Base-by-base conservation (phyloP, 106 monocot genomes). In the Apostasia ramifera region DNA sequence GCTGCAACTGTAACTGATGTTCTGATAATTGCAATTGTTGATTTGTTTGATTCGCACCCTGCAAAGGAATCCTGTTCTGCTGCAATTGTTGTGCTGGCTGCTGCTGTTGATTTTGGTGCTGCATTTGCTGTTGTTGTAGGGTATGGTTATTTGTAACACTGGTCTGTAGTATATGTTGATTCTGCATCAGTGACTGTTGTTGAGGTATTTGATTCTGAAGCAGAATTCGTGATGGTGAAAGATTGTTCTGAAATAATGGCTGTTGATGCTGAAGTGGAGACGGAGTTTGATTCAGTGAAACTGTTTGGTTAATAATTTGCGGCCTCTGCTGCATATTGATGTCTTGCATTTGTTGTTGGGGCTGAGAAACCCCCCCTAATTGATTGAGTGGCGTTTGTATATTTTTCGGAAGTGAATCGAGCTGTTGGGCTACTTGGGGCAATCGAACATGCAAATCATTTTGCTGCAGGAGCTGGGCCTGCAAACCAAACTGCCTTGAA, bases 1-100 rank as follows among this genome's bases (percentile, higher is more conserved):
- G 55, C 55, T 94, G 83, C 44, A 87, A 56, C 53, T 90, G 89
- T 68, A 86, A 61, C 67, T 86, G 91, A 48, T 87, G 86, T 52
- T 85, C 85, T 11, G 90, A 61, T 59, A 90, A 52, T 56, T 76
- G 54, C 9, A 59, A 67, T 13, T 78, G 73, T 4, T 86, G 86
- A 57, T 79, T 80, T 39, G 44, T 40, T 62, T 84, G 81, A 15
- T 75, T 76, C 40, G 73, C 39, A 0, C 63, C 26, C 57, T 83
- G 76, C 53, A 69, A 55, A 55, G 83, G 60, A 43, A 77, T 84
- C 15, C 26, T 26, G 26, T 67, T 69, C 51, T 82, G 86, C 12
- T 81, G 74, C 2, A 61, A 75, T 45, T 77, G 70, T 8, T 83
- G 68, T 8, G 57, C 74, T 12, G 75, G 87, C 8, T 66, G 79